These are phyloP conservation scores for Pseudogymnoascus sp. DNA, from an alignment of 2,329 filamentous ascomycete species.

Conservation along the genomic window DNA sequence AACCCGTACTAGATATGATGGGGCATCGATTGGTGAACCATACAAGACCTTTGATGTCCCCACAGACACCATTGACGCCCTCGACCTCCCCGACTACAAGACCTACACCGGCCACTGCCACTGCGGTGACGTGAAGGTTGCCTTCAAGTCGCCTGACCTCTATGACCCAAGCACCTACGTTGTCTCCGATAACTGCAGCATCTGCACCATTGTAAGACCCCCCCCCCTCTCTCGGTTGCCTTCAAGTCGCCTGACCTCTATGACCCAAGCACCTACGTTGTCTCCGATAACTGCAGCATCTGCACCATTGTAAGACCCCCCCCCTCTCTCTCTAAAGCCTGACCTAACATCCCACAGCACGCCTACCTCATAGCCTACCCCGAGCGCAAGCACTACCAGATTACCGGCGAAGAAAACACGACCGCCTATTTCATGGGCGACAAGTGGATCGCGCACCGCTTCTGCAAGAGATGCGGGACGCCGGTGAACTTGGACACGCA, in stretches of 20 bases:
- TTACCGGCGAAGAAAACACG: background rate
- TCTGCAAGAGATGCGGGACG: background rate
- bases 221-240: background rate
- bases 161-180: background rate
- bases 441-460: background rate
- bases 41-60: conserved; percentile 1
- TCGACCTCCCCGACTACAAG: conserved; percentile 3
- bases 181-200: conserved; percentile 4
- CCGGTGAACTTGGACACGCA: background rate
- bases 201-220: background rate
- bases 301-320: background rate
- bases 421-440: background rate
- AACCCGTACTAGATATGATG: background rate
- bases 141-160: conserved; percentile 2
- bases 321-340: background rate
- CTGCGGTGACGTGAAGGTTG: background rate
- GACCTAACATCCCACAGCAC: background rate
- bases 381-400: background rate
- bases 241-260: conserved; percentile 3
- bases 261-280: background rate
- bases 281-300: conserved; percentile 5
- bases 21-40: background rate
- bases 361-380: background rate
- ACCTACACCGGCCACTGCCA: conserved; percentile 6
- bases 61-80: background rate